A percentile compares a stretch with the other conserved stretches of the same genome.
These are phyloP conservation scores for Cylindrodendrum hubeiense DNA, from an alignment of 2,329 filamentous ascomycete genomes.

Conservation along the genomic window DNA sequence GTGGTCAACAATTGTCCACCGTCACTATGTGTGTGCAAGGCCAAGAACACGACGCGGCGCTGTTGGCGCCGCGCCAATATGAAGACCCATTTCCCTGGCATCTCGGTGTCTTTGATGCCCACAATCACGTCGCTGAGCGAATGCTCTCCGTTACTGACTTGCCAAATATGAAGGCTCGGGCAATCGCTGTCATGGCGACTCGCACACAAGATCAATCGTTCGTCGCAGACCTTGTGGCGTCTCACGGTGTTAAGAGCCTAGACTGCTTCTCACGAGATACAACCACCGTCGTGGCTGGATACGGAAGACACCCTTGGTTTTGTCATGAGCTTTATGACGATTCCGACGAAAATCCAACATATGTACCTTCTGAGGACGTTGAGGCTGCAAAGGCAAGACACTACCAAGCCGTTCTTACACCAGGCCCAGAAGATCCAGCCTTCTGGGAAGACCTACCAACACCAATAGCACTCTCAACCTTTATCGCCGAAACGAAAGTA, in stretches of 20 bases:
- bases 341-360: slow-evolving; percentile 1
- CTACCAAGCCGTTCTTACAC: slow-evolving; percentile 33
- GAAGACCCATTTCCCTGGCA: slow-evolving; percentile 38
- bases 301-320: slow-evolving; percentile 44
- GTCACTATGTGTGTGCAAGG: slow-evolving; percentile 30
- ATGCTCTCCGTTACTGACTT: slow-evolving; percentile 10
- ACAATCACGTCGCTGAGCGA: slow-evolving; percentile 40
- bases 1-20: not conserved
- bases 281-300: slow-evolving; percentile 32
- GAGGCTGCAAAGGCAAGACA: slow-evolving; percentile 32
- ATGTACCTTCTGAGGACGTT: not conserved
- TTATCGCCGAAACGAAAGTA: slow-evolving; percentile 65
- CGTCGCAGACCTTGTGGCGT: slow-evolving; percentile 8
- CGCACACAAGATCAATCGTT: slow-evolving; percentile 39
- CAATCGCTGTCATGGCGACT: slow-evolving; percentile 40
- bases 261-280: slow-evolving; percentile 10
- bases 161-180: slow-evolving; percentile 27
- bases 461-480: slow-evolving; percentile 68
- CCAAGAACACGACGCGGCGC: slow-evolving; percentile 1
- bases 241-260: slow-evolving; percentile 6
- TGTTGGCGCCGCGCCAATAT: not conserved
- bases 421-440: slow-evolving; percentile 27
- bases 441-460: slow-evolving; percentile 61
- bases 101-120: slow-evolving; percentile 49
- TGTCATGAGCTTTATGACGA: slow-evolving; percentile 41